Percentiles rank a stretch among this genome's conserved stretches.
phyloP scores from a whole-genome alignment of 805 yeast species.

The Cyberlindnera misumaiensis region DNA sequence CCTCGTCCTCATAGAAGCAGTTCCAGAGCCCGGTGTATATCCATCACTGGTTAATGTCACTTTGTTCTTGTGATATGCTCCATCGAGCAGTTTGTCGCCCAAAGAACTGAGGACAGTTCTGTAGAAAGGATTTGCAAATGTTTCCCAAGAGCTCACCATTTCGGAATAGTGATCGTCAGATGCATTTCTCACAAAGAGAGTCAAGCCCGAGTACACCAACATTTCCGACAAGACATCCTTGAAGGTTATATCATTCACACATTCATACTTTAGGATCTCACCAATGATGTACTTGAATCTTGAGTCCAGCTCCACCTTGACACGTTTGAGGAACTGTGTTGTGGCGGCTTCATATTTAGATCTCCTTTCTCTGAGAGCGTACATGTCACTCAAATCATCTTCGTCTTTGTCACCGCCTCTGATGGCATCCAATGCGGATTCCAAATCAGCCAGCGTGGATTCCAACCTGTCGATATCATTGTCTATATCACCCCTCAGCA shows the following conservation, averaged over 20 bases:
- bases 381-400: conserved; percentile 52
- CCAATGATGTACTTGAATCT: conserved; percentile 34
- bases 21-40: neutral
- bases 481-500: conserved; percentile 43
- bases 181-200: conserved; percentile 53
- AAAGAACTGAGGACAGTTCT: conserved; percentile 25
- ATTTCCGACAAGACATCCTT: conserved; percentile 27
- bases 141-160: conserved; percentile 37
- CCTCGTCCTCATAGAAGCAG: neutral
- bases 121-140: conserved; percentile 28
- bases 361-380: conserved; percentile 63
- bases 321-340: conserved; percentile 40
- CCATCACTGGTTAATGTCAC: conserved; percentile 12
- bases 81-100: conserved; percentile 22
- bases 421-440: conserved; percentile 59
- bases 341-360: conserved; percentile 52
- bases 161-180: conserved; percentile 40
- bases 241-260: conserved; percentile 5
- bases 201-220: conserved; percentile 40
- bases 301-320: conserved; percentile 35
- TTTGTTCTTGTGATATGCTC: conserved; percentile 8
- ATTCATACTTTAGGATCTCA: conserved; percentile 21
- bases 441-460: conserved; percentile 44
- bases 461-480: conserved; percentile 48
- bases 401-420: conserved; percentile 38